Base-by-base conservation (phyloP, 1,284 basidiomycete species). In the Mrakiaceae sp. region DNA sequence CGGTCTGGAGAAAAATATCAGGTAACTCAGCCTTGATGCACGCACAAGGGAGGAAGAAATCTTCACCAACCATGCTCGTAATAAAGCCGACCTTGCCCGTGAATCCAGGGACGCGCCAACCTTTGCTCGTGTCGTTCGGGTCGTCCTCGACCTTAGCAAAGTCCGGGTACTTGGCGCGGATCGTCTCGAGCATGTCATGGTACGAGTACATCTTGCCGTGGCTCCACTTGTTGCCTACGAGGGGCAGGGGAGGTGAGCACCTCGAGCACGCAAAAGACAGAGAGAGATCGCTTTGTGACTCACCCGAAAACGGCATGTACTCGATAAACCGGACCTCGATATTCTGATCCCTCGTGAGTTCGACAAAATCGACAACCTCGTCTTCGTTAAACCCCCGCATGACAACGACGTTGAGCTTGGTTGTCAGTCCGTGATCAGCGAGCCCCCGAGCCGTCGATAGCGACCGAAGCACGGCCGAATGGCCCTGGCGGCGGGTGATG, bases 241-340 rank as follows among this genome's bases (percentile, higher is more conserved):
- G 63, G 16, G 64, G 5, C 59, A 61, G 62, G 67, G 51, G 62
- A 62, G 7, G 43, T 11, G 47, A 46, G 7, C 62, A 58, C 3
- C 52, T 46, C 54, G 16, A 52, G 66, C 44, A 39, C 14, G 10
- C 27, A 14, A 58, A 59, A 50, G 51, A 61, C 16, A 42, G 51
- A 57, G 55, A 14, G 9, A 10, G 39, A 3, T 44, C 14, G 12
- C 44, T 12, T 42, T 4, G 39, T 5, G 46, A 73, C 75, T 70
- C 70, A 87, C 87, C 88, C 71, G 85, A 87, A 73, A 94, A 94
- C 7, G 90, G 90, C 91, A 94, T 93, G 73, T 90, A 93, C 74
- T 92, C 90, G 67, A 93, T 93, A 74, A 94, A 91, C 16, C 91
- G 83, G 39, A 92, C 83, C 53, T 84, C 87, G 52, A 92, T 74